A percentile compares a stretch with the other conserved stretches of the same genome.
Evolutionary conservation across 2,329 filamentous ascomycete species (phyloP).

Genomic region (Colletotrichum theobromicola): DNA sequence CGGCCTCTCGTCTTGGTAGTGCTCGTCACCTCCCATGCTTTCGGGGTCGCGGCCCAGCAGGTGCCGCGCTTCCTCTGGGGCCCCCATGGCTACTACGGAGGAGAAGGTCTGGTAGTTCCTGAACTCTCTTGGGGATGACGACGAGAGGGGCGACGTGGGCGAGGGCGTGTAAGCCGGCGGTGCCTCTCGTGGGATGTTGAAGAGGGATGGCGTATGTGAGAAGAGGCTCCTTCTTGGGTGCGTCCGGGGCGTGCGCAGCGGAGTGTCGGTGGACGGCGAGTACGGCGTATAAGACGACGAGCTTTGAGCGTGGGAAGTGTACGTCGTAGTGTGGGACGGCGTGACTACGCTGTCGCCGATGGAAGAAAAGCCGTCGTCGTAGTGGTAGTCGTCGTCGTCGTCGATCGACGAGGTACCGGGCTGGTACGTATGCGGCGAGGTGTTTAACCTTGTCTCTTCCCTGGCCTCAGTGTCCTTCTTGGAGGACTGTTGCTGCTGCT

Average conservation of each 20-base stretch:
- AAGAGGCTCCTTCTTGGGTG: slow-evolving; percentile 12
- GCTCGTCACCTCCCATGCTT: slow-evolving; percentile 46
- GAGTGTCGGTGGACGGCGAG: slow-evolving; percentile 3
- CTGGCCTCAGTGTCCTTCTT: slow-evolving; percentile 50
- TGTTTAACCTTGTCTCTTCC: slow-evolving; percentile 42
- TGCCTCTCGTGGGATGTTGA: slow-evolving; percentile 39
- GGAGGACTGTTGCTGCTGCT: slow-evolving; percentile 28
- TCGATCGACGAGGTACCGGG: slow-evolving; percentile 3
- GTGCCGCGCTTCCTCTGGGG: slow-evolving; percentile 44
- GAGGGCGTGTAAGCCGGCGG: slow-evolving; percentile 58
- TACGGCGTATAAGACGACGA: slow-evolving; percentile 22
- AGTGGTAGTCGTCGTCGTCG: background rate
- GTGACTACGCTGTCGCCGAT: slow-evolving; percentile 11
- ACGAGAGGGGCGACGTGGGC: slow-evolving; percentile 26
- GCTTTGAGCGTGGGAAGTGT: slow-evolving; percentile 2
- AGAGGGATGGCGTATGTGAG: slow-evolving; percentile 2
- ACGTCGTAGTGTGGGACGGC: slow-evolving; percentile 11
- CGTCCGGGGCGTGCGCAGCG: slow-evolving; percentile 18
- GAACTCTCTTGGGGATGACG: slow-evolving; percentile 34
- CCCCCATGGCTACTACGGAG: slow-evolving; percentile 41
- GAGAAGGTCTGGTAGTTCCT: slow-evolving; percentile 51
- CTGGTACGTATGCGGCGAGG: background rate
- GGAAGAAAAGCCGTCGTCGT: slow-evolving; percentile 12
- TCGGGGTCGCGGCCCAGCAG: slow-evolving; percentile 48
- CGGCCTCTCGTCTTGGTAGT: slow-evolving; percentile 18